Evolutionary conservation across 192 early-diverging fungal genomes (phyloP).

Genomic region (Podila epicladia): DNA sequence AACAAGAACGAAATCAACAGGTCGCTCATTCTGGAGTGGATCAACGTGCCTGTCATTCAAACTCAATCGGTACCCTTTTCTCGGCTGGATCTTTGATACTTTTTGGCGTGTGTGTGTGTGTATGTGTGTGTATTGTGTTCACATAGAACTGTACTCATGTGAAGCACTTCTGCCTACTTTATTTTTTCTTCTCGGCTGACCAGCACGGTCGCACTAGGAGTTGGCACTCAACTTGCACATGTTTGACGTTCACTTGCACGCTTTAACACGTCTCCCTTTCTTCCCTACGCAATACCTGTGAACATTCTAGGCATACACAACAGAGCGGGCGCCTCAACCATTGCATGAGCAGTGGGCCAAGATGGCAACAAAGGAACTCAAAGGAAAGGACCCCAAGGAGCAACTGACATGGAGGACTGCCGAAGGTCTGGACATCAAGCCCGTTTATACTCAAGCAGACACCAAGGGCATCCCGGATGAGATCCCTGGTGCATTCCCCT

Average conservation of each 20-base stretch:
- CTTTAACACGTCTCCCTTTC: not conserved
- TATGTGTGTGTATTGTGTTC: not conserved
- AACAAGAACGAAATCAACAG: no score
- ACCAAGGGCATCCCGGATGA: conserved; percentile 68
- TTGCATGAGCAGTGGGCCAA: conserved; percentile 79
- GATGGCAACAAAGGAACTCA: conserved; percentile 84
- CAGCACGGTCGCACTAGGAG: no score
- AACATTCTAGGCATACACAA: conserved; percentile 34
- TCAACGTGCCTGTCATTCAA: no score
- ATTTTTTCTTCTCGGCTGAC: not conserved
- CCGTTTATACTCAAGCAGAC: conserved; percentile 85
- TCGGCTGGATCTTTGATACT: not conserved
- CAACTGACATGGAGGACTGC: conserved; percentile 83
- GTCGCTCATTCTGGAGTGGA: no score
- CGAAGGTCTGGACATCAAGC: conserved; percentile 87
- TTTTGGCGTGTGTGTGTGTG: no score
- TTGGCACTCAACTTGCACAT: not conserved
- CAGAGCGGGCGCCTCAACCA: conserved; percentile 53
- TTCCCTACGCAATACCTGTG: not conserved
- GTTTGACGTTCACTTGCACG: not conserved
- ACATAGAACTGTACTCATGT: not conserved
- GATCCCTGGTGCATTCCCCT: conserved; percentile 86
- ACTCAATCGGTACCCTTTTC: not conserved
- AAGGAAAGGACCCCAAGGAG: conserved; percentile 83
- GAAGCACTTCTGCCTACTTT: not conserved